Percentiles rank a stretch among this genome's conserved stretches.
phyloP scores from a whole-genome alignment of 768 basidiomycete genomes.

The Mrakia hoshinonis region DNA sequence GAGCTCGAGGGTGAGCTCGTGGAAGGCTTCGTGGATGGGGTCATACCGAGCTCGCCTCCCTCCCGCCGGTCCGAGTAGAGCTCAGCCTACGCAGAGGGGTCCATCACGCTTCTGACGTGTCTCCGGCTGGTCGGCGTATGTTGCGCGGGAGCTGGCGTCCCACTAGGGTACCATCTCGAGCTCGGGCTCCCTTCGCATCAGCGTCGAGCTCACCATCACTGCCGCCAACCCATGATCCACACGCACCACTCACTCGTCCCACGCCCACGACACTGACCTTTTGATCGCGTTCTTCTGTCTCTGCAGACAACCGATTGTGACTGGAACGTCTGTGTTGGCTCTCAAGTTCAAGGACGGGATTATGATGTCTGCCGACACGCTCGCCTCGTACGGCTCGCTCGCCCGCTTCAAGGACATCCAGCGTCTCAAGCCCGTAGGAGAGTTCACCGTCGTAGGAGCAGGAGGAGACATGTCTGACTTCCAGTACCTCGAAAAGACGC shows the following conservation, averaged over 20 bases:
- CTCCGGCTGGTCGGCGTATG: too few relatives aligned
- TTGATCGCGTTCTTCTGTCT: background rate
- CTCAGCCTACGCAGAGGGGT: too few relatives aligned
- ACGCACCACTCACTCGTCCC: background rate
- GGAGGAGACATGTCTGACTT: slow-evolving; percentile 98
- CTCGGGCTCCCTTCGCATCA: background rate
- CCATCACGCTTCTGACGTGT: too few relatives aligned
- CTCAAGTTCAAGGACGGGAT: slow-evolving; percentile 92
- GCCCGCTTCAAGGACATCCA: slow-evolving; percentile 92
- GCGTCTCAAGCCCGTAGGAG: slow-evolving; percentile 75
- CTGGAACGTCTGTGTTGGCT: slow-evolving; percentile 91
- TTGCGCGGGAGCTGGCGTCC: too few relatives aligned
- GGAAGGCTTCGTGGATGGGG: too few relatives aligned
- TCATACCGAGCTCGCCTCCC: too few relatives aligned
- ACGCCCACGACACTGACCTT: background rate
- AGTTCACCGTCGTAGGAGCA: slow-evolving; percentile 77
- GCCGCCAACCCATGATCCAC: background rate
- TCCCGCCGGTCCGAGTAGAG: background rate
- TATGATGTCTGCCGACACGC: slow-evolving; percentile 96
- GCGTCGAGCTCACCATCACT: background rate
- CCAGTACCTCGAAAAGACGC: slow-evolving; percentile 73
- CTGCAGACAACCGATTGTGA: slow-evolving; percentile 79
- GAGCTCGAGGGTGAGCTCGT: too few relatives aligned
- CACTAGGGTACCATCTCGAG: background rate
- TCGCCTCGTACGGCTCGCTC: slow-evolving; percentile 96